A percentile compares a stretch with the other conserved stretches of the same genome.
These are phyloP conservation scores for Trichoderma arundinaceum DNA, from an alignment of 2,329 filamentous ascomycete genomes.

Conservation along the genomic window DNA sequence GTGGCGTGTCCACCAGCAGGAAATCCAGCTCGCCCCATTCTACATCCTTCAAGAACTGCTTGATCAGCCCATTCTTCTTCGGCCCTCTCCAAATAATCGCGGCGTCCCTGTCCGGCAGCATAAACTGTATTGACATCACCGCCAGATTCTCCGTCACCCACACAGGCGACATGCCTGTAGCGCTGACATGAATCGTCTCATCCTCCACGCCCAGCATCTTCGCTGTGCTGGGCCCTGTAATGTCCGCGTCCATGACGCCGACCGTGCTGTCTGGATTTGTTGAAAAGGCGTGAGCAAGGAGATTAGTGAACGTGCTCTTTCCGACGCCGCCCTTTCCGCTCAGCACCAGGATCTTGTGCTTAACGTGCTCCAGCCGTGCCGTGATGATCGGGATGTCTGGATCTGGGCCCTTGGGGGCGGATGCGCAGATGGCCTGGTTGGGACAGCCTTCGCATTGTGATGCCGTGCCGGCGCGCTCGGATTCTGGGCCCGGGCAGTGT, in stretches of 20 bases:
- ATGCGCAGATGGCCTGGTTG: slow-evolving; percentile 91
- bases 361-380: slow-evolving; percentile 77
- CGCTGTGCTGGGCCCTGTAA: slow-evolving; percentile 93
- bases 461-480: slow-evolving; percentile 68
- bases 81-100: slow-evolving; percentile 97
- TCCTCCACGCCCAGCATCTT: slow-evolving; percentile 98
- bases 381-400: slow-evolving; percentile 91
- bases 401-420: slow-evolving; percentile 86
- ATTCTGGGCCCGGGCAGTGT: slow-evolving; percentile 92
- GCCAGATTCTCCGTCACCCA: slow-evolving; percentile 94
- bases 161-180: slow-evolving; percentile 89
- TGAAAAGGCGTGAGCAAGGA: slow-evolving; percentile 89
- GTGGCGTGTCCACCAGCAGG: slow-evolving; percentile 91
- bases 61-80: slow-evolving; percentile 98
- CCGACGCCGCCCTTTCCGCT: slow-evolving; percentile 96
- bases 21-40: slow-evolving; percentile 97
- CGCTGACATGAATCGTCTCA: slow-evolving; percentile 91
- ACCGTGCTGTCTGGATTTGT: slow-evolving; percentile 78
- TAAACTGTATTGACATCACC: slow-evolving; percentile 98
- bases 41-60: slow-evolving; percentile 96
- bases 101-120: slow-evolving; percentile 91
- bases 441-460: slow-evolving; percentile 95
- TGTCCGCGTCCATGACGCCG: slow-evolving; percentile 97
- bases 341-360: slow-evolving; percentile 90
- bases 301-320: slow-evolving; percentile 89